A percentile compares a stretch with the other conserved stretches of the same genome.
phyloP scores from a whole-genome alignment of 768 basidiomycete genomes.

The Tephrocybe sp. region DNA sequence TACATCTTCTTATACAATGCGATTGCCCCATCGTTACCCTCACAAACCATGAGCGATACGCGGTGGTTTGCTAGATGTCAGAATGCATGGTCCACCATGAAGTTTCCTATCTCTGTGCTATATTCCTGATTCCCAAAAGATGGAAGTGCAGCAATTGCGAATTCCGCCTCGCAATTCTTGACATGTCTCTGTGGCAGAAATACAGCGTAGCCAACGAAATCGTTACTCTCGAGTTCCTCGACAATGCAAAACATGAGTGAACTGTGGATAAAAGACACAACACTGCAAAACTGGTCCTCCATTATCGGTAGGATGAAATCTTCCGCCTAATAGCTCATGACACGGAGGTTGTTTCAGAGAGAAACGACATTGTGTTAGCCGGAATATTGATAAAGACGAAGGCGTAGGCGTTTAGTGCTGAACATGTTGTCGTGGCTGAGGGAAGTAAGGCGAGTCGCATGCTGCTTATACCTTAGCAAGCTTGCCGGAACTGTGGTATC shows the following conservation, averaged over 20 bases:
- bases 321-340: conserved; percentile 16
- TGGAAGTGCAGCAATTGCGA: neutral
- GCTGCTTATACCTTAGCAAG: neutral
- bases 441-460: neutral
- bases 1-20: conserved; percentile 40
- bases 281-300: neutral
- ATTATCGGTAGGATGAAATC: conserved; percentile 9
- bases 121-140: conserved; percentile 38
- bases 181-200: conserved; percentile 7
- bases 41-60: conserved; percentile 36
- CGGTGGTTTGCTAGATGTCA: conserved; percentile 36
- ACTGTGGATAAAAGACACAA: neutral
- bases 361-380: conserved; percentile 27
- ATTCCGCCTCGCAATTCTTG: conserved; percentile 16
- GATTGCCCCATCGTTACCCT: conserved; percentile 35
- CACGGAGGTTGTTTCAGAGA: conserved; percentile 28
- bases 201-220: conserved; percentile 12
- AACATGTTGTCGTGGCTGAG: conserved; percentile 13
- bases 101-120: conserved; percentile 37
- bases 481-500: no score
- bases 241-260: conserved; percentile 16
- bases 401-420: conserved; percentile 28
- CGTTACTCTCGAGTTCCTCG: conserved; percentile 7
- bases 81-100: conserved; percentile 39
- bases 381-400: conserved; percentile 28